These are phyloP conservation scores for Arthromyces matolae DNA, from an alignment of 768 basidiomycete species.

Conservation along the genomic window DNA sequence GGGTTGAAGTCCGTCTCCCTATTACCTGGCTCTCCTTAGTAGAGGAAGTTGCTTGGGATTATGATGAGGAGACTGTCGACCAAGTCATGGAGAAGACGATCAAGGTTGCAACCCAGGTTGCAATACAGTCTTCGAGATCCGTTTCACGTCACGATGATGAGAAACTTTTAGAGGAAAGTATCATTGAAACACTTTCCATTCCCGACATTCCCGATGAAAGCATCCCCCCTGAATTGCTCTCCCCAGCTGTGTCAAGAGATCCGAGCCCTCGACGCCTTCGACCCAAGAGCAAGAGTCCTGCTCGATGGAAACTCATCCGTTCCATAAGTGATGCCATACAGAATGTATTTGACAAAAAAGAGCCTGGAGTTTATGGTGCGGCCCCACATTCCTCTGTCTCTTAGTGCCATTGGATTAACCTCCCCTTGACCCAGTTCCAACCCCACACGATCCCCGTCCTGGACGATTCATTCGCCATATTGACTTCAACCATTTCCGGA, in stretches of 20 bases:
- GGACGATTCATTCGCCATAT: conserved; percentile 82
- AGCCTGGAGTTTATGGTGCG: conserved; percentile 70
- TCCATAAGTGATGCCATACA: conserved; percentile 79
- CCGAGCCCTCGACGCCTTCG: conserved; percentile 76
- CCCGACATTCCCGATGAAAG: conserved; percentile 72
- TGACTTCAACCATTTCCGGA: conserved; percentile 96
- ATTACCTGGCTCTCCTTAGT: conserved; percentile 82
- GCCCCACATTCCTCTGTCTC: no score
- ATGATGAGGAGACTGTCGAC: conserved; percentile 63
- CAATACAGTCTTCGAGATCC: conserved; percentile 42
- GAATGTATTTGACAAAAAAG: conserved; percentile 56
- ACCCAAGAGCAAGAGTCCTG: conserved; percentile 76
- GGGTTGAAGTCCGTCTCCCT: conserved; percentile 77
- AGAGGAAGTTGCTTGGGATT: conserved; percentile 73
- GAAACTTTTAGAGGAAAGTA: conserved; percentile 53
- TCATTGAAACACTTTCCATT: conserved; percentile 52
- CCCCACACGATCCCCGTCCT: conserved; percentile 65
- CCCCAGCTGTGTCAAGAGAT: conserved; percentile 79
- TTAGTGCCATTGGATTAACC: no score
- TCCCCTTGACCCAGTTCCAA: conserved; percentile 56
- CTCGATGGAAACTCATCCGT: conserved; percentile 78
- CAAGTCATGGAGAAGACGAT: conserved; percentile 65
- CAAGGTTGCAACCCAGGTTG: conserved; percentile 62
- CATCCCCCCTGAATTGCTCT: conserved; percentile 71
- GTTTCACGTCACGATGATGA: conserved; percentile 35